phyloP scores from a whole-genome alignment of 495 filamentous ascomycete genomes.

The Penicillium chermesinum region DNA sequence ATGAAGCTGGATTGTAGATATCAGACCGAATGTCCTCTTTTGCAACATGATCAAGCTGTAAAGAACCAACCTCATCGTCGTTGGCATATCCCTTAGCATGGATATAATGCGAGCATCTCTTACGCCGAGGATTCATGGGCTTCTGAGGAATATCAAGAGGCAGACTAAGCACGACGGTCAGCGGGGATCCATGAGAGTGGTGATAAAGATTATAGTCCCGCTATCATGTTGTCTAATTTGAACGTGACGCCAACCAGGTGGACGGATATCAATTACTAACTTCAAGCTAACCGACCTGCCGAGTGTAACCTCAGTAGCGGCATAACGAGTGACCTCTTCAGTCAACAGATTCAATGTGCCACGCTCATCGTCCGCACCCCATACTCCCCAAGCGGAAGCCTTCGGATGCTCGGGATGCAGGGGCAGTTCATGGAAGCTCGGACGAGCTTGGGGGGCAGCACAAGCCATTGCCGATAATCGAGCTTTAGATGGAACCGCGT shows the following conservation, averaged over 20 bases:
- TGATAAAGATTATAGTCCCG: no score
- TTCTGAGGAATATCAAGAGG: constrained; percentile 10
- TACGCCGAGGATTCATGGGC: constrained; percentile 14
- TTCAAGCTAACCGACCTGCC: constrained; percentile 27
- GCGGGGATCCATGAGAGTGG: no score
- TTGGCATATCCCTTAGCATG: constrained; percentile 10
- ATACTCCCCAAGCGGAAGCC: constrained; percentile 45
- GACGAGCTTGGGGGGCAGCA: background rate
- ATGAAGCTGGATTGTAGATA: background rate
- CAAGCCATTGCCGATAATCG: background rate
- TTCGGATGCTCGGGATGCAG: constrained; percentile 36
- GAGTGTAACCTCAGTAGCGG: constrained; percentile 37
- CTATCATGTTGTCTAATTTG: no score
- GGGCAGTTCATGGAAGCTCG: constrained; percentile 38
- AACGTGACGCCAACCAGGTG: no score
- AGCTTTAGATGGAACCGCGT: background rate
- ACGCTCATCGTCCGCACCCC: constrained; percentile 43
- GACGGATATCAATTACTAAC: background rate
- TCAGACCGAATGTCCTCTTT: background rate
- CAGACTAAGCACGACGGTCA: no score
- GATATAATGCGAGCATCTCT: constrained; percentile 7
- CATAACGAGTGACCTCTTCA: constrained; percentile 31
- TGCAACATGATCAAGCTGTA: background rate
- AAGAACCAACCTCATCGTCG: constrained; percentile 10
- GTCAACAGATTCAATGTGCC: constrained; percentile 46